These are phyloP conservation scores for Calcarisporium arbuscula DNA, from an alignment of 2,329 filamentous ascomycete species.

Conservation along the genomic window DNA sequence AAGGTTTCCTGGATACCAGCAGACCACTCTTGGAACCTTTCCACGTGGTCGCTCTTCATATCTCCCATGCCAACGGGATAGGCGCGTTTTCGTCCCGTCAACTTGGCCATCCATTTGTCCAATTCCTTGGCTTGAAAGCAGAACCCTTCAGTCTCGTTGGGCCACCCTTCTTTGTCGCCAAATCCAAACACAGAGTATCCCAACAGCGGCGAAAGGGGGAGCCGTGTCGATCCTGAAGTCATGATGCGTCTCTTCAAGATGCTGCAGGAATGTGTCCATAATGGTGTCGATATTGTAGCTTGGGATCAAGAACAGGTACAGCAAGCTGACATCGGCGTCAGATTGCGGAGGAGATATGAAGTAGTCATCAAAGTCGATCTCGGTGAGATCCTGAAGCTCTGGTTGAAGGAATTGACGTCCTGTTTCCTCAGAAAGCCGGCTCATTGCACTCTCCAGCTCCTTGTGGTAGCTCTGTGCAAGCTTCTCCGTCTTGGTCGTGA, in stretches of 20 bases:
- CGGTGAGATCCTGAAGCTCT: constrained; percentile 68
- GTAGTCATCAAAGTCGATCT: constrained; percentile 89
- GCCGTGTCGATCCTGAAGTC: constrained; percentile 95
- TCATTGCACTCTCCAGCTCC: constrained; percentile 45
- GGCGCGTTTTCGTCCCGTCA: constrained; percentile 79
- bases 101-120: constrained; percentile 95
- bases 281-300: constrained; percentile 95
- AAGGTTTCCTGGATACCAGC: constrained; percentile 68
- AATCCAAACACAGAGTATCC: constrained; percentile 94
- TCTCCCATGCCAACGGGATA: constrained; percentile 88
- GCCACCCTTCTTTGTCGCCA: constrained; percentile 88
- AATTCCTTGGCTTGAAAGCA: constrained; percentile 87
- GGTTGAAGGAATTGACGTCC: constrained; percentile 45
- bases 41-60: constrained; percentile 64
- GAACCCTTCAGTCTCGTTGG: constrained; percentile 82
- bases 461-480: constrained; percentile 60
- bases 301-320: constrained; percentile 81
- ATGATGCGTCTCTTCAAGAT: constrained; percentile 87
- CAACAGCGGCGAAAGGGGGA: constrained; percentile 64
- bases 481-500: constrained; percentile 77
- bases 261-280: constrained; percentile 78
- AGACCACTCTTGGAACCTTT: constrained; percentile 70
- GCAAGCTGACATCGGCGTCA: constrained; percentile 50
- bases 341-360: constrained; percentile 71
- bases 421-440: constrained; percentile 35